Conservation (phyloP, 2,329 filamentous ascomycete species). For the Byssochlamys sp. region DNA sequence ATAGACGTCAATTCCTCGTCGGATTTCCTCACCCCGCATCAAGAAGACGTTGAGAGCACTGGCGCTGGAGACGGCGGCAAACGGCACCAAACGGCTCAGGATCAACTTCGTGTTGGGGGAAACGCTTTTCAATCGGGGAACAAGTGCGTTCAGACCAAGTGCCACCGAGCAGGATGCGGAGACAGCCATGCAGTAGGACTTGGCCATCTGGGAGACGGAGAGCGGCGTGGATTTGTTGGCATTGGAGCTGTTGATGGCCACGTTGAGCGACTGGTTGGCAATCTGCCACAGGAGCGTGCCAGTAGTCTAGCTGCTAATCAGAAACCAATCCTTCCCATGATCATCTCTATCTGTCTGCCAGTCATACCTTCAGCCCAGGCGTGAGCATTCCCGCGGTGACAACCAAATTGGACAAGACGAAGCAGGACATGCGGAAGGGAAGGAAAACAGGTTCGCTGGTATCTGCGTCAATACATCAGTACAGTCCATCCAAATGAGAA, state of each 20-base stretch:
- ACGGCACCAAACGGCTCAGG: slow-evolving; percentile 80
- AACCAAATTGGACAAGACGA: slow-evolving; percentile 83
- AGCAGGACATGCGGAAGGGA: slow-evolving; percentile 95
- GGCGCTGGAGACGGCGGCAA: slow-evolving; percentile 85
- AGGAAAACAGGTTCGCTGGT: slow-evolving; percentile 85
- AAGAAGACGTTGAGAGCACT: slow-evolving; percentile 91
- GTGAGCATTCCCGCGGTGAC: slow-evolving; percentile 97
- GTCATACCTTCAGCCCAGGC: slow-evolving; percentile 62
- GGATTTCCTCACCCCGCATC: slow-evolving; percentile 94
- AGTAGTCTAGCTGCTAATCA: slow-evolving; percentile 45
- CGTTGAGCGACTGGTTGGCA: slow-evolving; percentile 93
- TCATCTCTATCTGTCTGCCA: background rate
- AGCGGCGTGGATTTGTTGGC: slow-evolving; percentile 94
- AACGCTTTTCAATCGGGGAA: slow-evolving; percentile 70
- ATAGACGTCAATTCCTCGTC: slow-evolving; percentile 83
- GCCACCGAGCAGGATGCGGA: slow-evolving; percentile 89
- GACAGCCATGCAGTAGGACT: slow-evolving; percentile 87
- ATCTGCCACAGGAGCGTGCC: slow-evolving; percentile 92
- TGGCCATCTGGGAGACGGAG: slow-evolving; percentile 65
- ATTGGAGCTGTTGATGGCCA: slow-evolving; percentile 94
- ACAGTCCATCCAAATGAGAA: background rate
- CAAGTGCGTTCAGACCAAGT: slow-evolving; percentile 78
- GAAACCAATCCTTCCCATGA: background rate
- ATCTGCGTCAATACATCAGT: slow-evolving; percentile 45
- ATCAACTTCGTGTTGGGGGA: slow-evolving; percentile 66